Evolutionary conservation across 306 rosid genomes (phyloP), one percentile per base, ranked within the genome.

Genomic region (Dalbergia oliveri): DNA sequence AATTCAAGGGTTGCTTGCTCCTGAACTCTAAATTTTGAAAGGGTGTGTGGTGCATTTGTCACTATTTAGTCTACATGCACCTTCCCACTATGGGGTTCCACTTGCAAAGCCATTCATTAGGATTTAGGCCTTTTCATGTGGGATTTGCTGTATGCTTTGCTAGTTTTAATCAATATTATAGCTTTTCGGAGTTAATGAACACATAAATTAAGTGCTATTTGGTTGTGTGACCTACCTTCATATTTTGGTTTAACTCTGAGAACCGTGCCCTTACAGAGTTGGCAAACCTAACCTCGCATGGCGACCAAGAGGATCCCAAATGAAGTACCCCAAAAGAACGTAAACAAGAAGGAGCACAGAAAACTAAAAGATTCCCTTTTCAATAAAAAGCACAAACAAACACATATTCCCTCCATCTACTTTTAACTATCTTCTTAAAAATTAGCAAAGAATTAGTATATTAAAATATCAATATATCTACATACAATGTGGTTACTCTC

Each of bases 41-140:
- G 85, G 37, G 8, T 12, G 41, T 18, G 19, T 41, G 69, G 69
- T 51, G 60, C 78, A 72, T 69, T 81, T 71, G 61, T 51, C 77
- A 57, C 82, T 75, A 11, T 75, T 80, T 66, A 51, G 57, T 84
- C 61, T 82, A 80, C 88, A 60, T 76, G 88, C 80, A 70, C 73
- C 62, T 76, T 65, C 73, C 81, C 77, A 81, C 84, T 35, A 81
- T n/a, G 56, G 47, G 49, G 11, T 34, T 68, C 84, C 79, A 73
- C 80, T 84, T 59, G 83, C 69, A 73, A 73, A 68, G 35, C 39
- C 54, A 31, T 73, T 66, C 57, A 18, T 75, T 73, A 47, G 68
- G 73, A 35, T 26, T 26, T 26, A 1, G 31, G 31, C 31, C 63
- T 23, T 73, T 69, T 79, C 80, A 60, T 66, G 81, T 73, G 68